These are phyloP conservation scores for Cydonia oblonga DNA, from an alignment of 331 rosid genomes.

Conservation along the genomic window DNA sequence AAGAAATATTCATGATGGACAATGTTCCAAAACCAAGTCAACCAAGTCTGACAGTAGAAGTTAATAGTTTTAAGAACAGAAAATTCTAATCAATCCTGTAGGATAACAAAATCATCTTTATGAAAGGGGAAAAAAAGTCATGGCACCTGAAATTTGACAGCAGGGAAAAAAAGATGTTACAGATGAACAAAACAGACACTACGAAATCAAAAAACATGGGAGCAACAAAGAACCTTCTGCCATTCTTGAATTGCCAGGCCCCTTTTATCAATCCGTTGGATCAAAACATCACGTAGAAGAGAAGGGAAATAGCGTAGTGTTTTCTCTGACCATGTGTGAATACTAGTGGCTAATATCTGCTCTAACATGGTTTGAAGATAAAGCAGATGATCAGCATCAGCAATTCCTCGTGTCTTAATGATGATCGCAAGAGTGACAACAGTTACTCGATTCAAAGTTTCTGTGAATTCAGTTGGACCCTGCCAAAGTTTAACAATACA, in stretches of 20 bases:
- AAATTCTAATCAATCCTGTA: not conserved
- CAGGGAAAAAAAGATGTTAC: not conserved
- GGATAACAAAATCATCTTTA: not conserved
- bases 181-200: not conserved
- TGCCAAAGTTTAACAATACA: slow-evolving; percentile 27
- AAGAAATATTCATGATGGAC: not conserved
- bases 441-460: slow-evolving; percentile 77
- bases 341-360: slow-evolving; percentile 74
- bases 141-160: not conserved
- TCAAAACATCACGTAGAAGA: slow-evolving; percentile 70
- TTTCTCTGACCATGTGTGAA: slow-evolving; percentile 93
- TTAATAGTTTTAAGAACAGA: not conserved
- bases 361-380: slow-evolving; percentile 84
- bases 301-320: slow-evolving; percentile 78
- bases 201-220: not conserved
- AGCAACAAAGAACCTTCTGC: slow-evolving; percentile 69
- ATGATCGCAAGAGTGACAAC: slow-evolving; percentile 86
- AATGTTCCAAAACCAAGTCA: no score
- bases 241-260: slow-evolving; percentile 73
- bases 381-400: slow-evolving; percentile 86
- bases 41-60: not conserved
- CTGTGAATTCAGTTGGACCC: slow-evolving; percentile 97
- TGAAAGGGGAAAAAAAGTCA: not conserved
- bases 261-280: slow-evolving; percentile 62
- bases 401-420: slow-evolving; percentile 90